Base-by-base conservation (phyloP, 257 asterid species). In the Solanum rostratum region DNA sequence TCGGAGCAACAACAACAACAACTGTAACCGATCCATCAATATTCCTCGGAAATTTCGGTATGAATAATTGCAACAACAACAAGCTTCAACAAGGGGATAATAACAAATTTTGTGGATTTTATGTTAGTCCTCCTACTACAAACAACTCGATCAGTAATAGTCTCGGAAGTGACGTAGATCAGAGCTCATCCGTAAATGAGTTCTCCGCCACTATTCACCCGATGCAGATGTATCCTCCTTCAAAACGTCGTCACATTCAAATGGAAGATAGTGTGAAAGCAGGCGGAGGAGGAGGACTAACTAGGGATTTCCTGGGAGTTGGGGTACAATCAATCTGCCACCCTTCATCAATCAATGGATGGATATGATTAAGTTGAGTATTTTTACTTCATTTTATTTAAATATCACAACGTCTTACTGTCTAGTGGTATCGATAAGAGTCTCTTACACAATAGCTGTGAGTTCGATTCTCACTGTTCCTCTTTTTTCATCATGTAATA, bases 301-400 rank as follows among this genome's bases (percentile, higher is more conserved):
- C 99, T 5, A 94, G 99, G 91, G 99, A 94, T 86, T 96, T 96
- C 88, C 95, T 96, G 87, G 99, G 99, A 10, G 99, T 95, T 84
- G 98, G 99, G 62, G 88, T 89, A 22, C 97, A 91, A 43, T 68
- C 97, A 76, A 90, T 95, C 66, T 94, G 97, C 89, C 94, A 90
- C 85, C 98, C 96, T 71, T 84, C 98, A 65, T 89, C 98, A 46
- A 89, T 96, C 88, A 91, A 91, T 83, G 97, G 96, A 88, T 96
- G 97, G 97, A 90, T 93, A 84, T 95, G 97, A 95, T 87, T 16
- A 55, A 46, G 2, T 22, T 30, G 41, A 45, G 14, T 30, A 59
- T 60, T 83, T 50, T 27, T 2, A 10, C 3, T 76, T 46, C 43
- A 22, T 29, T 6, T 24, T 0, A 76, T 76, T 73, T 73, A 49